These are phyloP conservation scores for Geotrichum phurueaensis DNA, from an alignment of 1,139 yeast species.

Conservation along the genomic window DNA sequence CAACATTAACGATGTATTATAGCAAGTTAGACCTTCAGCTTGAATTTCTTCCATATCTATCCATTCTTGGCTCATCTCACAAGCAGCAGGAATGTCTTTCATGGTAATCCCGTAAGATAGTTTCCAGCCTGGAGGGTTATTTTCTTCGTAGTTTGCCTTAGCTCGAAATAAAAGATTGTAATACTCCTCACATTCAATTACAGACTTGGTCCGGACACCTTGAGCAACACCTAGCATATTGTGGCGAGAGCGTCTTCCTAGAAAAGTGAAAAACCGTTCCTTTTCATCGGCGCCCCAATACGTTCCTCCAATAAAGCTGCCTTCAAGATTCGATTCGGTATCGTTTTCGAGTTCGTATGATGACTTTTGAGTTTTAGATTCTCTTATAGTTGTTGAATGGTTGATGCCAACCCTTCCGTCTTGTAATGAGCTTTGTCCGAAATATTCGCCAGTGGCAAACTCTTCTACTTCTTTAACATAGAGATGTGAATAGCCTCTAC, in stretches of 20 bases:
- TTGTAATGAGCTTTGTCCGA: neutral
- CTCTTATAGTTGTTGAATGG: neutral
- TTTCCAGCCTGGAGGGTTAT: neutral
- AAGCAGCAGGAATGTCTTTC: slow-evolving; percentile 47
- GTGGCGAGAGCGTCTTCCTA: slow-evolving; percentile 48
- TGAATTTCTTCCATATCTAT: slow-evolving; percentile 46
- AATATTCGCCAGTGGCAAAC: slow-evolving; percentile 20
- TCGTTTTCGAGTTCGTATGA: slow-evolving; percentile 2
- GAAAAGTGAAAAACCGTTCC: slow-evolving; percentile 38
- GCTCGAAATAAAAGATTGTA: slow-evolving; percentile 38
- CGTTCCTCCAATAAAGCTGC: slow-evolving; percentile 26
- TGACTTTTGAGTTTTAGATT: neutral
- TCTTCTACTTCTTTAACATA: slow-evolving; percentile 21
- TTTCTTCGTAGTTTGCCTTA: slow-evolving; percentile 18
- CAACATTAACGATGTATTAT: neutral
- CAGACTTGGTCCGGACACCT: slow-evolving; percentile 41
- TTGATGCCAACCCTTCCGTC: neutral
- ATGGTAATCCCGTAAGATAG: slow-evolving; percentile 29
- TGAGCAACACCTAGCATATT: slow-evolving; percentile 40
- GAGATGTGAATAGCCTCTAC: slow-evolving; percentile 14
- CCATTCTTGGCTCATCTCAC: slow-evolving; percentile 49
- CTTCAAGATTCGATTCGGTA: slow-evolving; percentile 2
- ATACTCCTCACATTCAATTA: slow-evolving; percentile 44
- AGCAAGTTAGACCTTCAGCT: slow-evolving; percentile 22
- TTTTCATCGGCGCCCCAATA: slow-evolving; percentile 43